Evolutionary conservation across 805 yeast species (phyloP).

Genomic region (Scheffersomyces lignosus): DNA sequence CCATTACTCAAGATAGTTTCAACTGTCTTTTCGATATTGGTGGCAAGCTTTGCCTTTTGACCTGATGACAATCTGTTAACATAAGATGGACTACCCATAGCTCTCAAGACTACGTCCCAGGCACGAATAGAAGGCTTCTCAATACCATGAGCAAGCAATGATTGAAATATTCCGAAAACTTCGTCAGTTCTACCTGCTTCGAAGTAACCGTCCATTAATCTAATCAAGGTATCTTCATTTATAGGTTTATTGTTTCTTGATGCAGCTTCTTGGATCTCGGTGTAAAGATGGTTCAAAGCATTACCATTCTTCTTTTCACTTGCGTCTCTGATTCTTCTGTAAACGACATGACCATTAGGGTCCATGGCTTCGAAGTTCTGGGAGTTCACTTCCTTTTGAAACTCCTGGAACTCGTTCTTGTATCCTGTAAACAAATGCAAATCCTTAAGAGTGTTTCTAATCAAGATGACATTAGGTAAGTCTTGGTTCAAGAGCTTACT

Average conservation of each 20-base stretch:
- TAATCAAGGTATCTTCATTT: constrained; percentile 39
- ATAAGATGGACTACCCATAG: constrained; percentile 40
- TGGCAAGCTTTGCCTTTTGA: constrained; percentile 15
- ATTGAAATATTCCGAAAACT: constrained; percentile 52
- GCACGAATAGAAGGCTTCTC: constrained; percentile 41
- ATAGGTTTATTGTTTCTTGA: constrained; percentile 30
- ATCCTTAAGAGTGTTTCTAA: constrained; percentile 17
- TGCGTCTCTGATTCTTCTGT: constrained; percentile 21
- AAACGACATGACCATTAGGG: constrained; percentile 32
- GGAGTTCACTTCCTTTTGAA: constrained; percentile 4
- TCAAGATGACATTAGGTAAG: constrained; percentile 18
- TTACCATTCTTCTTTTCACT: constrained; percentile 16
- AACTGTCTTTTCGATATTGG: constrained; percentile 27
- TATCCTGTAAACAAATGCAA: constrained; percentile 10
- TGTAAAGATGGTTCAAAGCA: constrained; percentile 20
- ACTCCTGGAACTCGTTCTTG: constrained; percentile 5
- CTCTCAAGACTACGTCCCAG: constrained; percentile 61
- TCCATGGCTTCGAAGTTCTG: constrained; percentile 24
- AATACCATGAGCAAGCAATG: constrained; percentile 39
- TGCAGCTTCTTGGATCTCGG: constrained; percentile 24
- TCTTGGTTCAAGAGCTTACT: constrained; percentile 27
- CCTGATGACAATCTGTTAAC: constrained; percentile 17
- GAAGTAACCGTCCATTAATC: constrained; percentile 48
- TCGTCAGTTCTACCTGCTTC: constrained; percentile 31
- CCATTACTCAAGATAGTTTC: constrained; percentile 30